A percentile compares a stretch with the other conserved stretches of the same genome.
Conservation (phyloP, 1,284 basidiomycete genomes). For the Pterulicium gracile region DNA sequence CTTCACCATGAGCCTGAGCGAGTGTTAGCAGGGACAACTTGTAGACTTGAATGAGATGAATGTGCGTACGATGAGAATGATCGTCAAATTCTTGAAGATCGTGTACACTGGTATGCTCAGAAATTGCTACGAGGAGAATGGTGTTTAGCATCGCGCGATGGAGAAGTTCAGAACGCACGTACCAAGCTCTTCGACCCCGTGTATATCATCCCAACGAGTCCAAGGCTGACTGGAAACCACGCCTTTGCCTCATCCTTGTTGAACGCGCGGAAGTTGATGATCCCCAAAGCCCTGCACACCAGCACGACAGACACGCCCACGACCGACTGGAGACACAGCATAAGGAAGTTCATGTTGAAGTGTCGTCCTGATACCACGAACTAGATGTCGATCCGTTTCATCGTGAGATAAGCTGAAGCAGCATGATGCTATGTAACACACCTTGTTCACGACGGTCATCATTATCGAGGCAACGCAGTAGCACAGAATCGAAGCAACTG, state of each 20-base stretch:
- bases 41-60: slow-evolving; percentile 1
- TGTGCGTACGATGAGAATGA: slow-evolving; percentile 83
- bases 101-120: slow-evolving; percentile 91
- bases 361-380: slow-evolving; percentile 89
- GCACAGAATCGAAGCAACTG: slow-evolving; percentile 72
- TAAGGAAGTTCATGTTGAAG: slow-evolving; percentile 96
- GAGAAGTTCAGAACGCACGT: slow-evolving; percentile 19
- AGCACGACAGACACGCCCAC: slow-evolving; percentile 80
- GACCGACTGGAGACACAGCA: slow-evolving; percentile 84
- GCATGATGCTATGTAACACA: slow-evolving; percentile 21
- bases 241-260: slow-evolving; percentile 78
- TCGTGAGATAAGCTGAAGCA: not conserved
- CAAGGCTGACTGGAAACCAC: slow-evolving; percentile 92
- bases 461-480: slow-evolving; percentile 94
- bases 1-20: slow-evolving; percentile 86
- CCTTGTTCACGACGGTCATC: slow-evolving; percentile 99
- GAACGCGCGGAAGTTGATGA: slow-evolving; percentile 86
- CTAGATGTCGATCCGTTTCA: slow-evolving; percentile 27
- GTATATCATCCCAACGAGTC: slow-evolving; percentile 94
- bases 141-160: too few species aligned
- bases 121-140: slow-evolving; percentile 74
- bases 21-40: slow-evolving; percentile 8
- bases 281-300: slow-evolving; percentile 63
- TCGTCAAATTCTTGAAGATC: slow-evolving; percentile 99
- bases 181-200: slow-evolving; percentile 97